Evolutionary conservation across 805 yeast genomes (phyloP), one percentile per base, ranked within the genome.

Genomic region (Yarrowia divulgata): DNA sequence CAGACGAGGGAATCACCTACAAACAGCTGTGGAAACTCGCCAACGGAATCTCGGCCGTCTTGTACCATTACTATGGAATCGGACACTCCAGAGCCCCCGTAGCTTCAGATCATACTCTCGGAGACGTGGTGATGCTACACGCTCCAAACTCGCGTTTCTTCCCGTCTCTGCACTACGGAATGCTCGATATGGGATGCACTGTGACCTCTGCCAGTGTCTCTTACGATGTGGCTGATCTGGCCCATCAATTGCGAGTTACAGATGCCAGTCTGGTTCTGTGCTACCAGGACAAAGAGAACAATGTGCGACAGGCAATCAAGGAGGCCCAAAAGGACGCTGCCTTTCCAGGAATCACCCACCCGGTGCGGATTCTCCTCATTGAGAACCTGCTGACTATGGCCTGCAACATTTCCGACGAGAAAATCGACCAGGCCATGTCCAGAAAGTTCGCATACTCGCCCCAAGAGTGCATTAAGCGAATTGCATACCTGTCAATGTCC

Each of bases 271-370:
- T 46, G 2, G 43, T 60, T 3, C 34, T 60, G n/a, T 45, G 54
- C 42, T 46, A 60, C 23, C 40, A 34, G 10, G 67, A 60, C 14
- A 45, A 46, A 9, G 54, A 60, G 9, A 46, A 32, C 35, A 60
- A 43, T 6, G 67, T 60, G 13, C n/a, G 67, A 35, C 23, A 40
- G 14, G 54, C 67, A 0, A 46, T 46, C 19, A 46, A 43, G 9
- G 67, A 43, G 34, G 67, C 67, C 42, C 34, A 18, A 12, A 43
- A 60, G 52, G 73, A 72, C 37, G 79, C 87, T 63, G 85, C 85
- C 71, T 85, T 83, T 13, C 54, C 67, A 1, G 54, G 67, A 18
- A 60, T 60, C 34, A 34, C 50, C 9, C 40, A 45, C 10, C 42
- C 67, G 8, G 54, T 60, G 4, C 7, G 52, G 8, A 29, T 60